A percentile compares a stretch with the other conserved stretches of the same genome.
phyloP scores from a whole-genome alignment of 2,329 filamentous ascomycete genomes.

The Penicillium psychrosexuale region DNA sequence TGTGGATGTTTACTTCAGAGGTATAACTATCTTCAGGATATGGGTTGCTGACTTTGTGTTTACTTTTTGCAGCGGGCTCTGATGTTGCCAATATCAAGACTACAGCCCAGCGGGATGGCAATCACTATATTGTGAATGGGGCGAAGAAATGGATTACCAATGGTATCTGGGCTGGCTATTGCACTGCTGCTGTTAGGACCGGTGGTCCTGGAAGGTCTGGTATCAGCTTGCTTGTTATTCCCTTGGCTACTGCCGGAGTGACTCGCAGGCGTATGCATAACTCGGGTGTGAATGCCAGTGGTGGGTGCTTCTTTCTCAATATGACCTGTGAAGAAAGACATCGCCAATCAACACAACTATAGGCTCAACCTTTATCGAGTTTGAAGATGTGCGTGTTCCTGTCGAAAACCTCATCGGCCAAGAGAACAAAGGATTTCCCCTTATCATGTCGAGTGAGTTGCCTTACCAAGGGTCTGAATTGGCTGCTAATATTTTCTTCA shows the following conservation, averaged over 20 bases:
- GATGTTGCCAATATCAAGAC: constrained; percentile 64
- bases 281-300: constrained; percentile 64
- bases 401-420: constrained; percentile 65
- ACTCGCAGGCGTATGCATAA: constrained; percentile 52
- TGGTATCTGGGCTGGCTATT: constrained; percentile 58
- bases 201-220: constrained; percentile 60
- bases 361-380: constrained; percentile 61
- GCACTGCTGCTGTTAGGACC: constrained; percentile 58
- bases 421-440: constrained; percentile 68
- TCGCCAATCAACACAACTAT: not conserved
- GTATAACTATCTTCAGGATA: not conserved
- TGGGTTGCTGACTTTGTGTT: constrained; percentile 7
- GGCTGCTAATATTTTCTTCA: constrained; percentile 1
- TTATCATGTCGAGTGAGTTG: constrained; percentile 63
- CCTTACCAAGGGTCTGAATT: not conserved
- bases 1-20: constrained; percentile 30
- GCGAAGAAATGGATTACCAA: constrained; percentile 69
- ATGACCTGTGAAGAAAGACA: not conserved
- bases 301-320: constrained; percentile 31
- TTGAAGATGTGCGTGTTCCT: constrained; percentile 70
- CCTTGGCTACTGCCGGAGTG: constrained; percentile 63
- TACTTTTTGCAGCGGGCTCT: constrained; percentile 48
- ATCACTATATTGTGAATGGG: constrained; percentile 61
- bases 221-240: constrained; percentile 64
- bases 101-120: constrained; percentile 53